Evolutionary conservation across 179 eudicot genomes (phyloP).

Genomic region (Vitellaria paradoxa): DNA sequence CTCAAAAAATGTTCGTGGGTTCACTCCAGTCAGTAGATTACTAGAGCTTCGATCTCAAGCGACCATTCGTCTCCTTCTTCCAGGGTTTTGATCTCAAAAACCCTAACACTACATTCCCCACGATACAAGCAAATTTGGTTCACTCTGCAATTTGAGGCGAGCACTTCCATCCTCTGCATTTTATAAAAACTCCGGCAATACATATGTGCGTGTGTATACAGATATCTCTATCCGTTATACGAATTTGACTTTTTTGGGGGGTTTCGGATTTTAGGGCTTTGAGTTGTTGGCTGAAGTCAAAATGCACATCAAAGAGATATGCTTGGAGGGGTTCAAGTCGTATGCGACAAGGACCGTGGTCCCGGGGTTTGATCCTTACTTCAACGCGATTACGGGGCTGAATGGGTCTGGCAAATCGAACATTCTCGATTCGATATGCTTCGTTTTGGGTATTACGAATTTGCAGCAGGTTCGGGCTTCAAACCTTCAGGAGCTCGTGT

Average conservation of each 20-base stretch:
- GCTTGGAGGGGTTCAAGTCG: constrained; percentile 96
- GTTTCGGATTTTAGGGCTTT: constrained; percentile 22
- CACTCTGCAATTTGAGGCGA: not conserved
- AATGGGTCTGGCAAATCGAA: constrained; percentile 98
- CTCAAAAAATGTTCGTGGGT: no score
- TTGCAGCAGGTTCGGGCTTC: constrained; percentile 94
- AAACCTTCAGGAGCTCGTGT: constrained; percentile 90
- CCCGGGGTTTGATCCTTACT: constrained; percentile 86
- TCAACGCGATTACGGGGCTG: constrained; percentile 93
- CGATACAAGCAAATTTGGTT: not conserved
- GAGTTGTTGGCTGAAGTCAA: constrained; percentile 10
- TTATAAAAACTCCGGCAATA: no score
- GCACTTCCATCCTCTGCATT: not conserved
- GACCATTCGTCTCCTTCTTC: not conserved
- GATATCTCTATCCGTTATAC: no score
- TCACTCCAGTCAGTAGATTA: not conserved
- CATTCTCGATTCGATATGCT: constrained; percentile 95
- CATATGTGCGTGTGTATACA: no score
- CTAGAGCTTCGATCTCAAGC: constrained; percentile 5
- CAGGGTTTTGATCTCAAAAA: constrained; percentile 12
- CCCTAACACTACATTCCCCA: constrained; percentile 1
- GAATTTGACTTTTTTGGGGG: no score
- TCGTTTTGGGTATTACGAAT: constrained; percentile 45
- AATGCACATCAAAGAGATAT: constrained; percentile 89
- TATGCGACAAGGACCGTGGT: constrained; percentile 92